phyloP scores from a whole-genome alignment of 306 rosid species.

The Astragalus membranaceus region DNA sequence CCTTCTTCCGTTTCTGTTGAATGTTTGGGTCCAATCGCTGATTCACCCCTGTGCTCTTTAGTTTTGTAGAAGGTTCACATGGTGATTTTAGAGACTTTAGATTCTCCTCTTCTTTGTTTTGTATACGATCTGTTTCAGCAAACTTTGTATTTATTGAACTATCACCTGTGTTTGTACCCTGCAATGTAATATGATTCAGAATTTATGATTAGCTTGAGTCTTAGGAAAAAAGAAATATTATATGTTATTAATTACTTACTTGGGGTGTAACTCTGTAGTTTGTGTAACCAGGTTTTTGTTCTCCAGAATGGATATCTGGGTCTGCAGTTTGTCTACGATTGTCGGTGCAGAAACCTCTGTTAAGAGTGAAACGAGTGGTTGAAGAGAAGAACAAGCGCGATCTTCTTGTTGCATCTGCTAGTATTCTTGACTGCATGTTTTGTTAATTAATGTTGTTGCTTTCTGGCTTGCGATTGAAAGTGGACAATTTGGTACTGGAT shows the following conservation, averaged over 20 bases:
- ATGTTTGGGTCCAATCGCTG: slow-evolving; percentile 34
- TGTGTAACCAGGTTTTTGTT: slow-evolving; percentile 36
- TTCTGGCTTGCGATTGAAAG: neutral
- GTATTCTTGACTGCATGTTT: slow-evolving; percentile 41
- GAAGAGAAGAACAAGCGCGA: neutral
- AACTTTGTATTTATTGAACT: neutral
- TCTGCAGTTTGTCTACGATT: slow-evolving; percentile 46
- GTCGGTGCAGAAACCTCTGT: slow-evolving; percentile 27
- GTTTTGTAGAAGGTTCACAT: slow-evolving; percentile 29
- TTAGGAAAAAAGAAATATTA: no score
- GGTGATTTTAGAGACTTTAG: slow-evolving; percentile 31
- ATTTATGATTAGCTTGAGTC: no score
- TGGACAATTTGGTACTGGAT: neutral
- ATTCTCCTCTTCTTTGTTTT: slow-evolving; percentile 4
- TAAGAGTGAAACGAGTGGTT: neutral
- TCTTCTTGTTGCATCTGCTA: slow-evolving; percentile 16
- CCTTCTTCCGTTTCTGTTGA: slow-evolving; percentile 43
- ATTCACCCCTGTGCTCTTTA: slow-evolving; percentile 42
- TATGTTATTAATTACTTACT: slow-evolving; percentile 15
- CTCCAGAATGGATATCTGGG: slow-evolving; percentile 51
- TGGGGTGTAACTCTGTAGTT: slow-evolving; percentile 27
- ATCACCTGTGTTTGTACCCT: slow-evolving; percentile 27
- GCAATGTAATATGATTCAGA: neutral
- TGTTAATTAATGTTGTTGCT: neutral
- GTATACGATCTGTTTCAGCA: slow-evolving; percentile 6